Base-by-base conservation (phyloP, 2,329 filamentous ascomycete genomes). In the Leptographium wingfieldii region DNA sequence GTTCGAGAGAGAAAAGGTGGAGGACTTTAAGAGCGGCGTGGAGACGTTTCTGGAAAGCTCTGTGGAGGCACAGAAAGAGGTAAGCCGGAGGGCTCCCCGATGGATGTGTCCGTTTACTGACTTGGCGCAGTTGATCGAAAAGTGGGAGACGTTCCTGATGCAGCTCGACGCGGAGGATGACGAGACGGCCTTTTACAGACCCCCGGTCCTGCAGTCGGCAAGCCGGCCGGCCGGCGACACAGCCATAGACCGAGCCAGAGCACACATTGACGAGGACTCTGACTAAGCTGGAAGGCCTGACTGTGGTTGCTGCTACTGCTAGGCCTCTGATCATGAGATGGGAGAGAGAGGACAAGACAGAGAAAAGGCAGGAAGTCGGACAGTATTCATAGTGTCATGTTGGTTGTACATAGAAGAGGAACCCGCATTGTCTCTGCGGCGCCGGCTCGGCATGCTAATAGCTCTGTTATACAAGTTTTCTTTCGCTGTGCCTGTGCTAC, bases 121-220 rank as follows among this genome's bases (percentile, higher is more conserved):
- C 64, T 2, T 10, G 3, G 9, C 22, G 6, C 63, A 84, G 79
- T 73, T 83, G 64, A 84, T 85, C 68, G 94, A 99, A 74, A 86
- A 97, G 63, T 99, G 94, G 94, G 94, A 99, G 75, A 97, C 94
- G 0, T 99, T 96, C 77, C 79, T 99, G 58, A 86, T 97, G 80
- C 94, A 96, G 71, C 79, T 99, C 52, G 94, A 99, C 70, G 88
- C 90, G 10, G 92, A 96, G 67, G 92, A 97, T 62, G 90, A 95
- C 65, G 90, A 85, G 63, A 78, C 80, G 2, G 80, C 79, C 12
- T 86, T 86, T 68, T 86, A 86, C 71, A 78, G 80, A 60, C 82
- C 83, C 5, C 82, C 83, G 3, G 79, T 84, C n/a, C 77, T 80
- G 65, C 75, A 80, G 63, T 66, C 73, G 31, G 68, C 57, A 73